Evolutionary conservation across 257 asterid genomes (phyloP), one percentile per base, ranked within the genome.

Genomic region (Solanum arcanum): DNA sequence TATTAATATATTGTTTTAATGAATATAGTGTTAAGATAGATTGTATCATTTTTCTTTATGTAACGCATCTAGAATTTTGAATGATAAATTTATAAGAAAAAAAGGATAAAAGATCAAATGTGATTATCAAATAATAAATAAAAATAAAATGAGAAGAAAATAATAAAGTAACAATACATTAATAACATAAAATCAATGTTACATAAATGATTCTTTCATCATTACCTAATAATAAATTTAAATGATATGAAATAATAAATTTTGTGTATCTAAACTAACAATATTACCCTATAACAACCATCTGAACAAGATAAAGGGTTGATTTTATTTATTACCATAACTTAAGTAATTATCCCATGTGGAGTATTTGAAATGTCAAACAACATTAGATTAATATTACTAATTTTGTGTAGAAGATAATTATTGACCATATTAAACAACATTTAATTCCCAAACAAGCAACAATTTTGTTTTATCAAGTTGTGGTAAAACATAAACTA

Each of bases 391-490:
- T 25, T 62, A 62, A 62, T 11, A 23, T 31, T n/a, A 62, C 15
- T 62, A 21, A 37, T 37, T 60, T 23, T 60, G 29, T 60, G 69
- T 60, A 60, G 5, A 62, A 23, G 70, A 62, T 23, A 9, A 23
- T 11, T 23, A 62, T n/a, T 62, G 70, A 62, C 70, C 70, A 62
- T 25, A 62, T 62, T n/a, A 62, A 62, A 62, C 31, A 62, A 23
- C 70, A 60, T 23, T 62, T 66, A 66, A 77, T 47, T 78, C n/a
- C 83, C 83, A 42, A 42, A 56, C 37, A 78, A 37, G 66, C 84
- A 78, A 60, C 84, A 75, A 23, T 56, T 56, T 3, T 39, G 33
- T n/a, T 75, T 75, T 41, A 41, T 56, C 21, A 18, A 18, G 8
- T 56, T 56, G 64, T 56, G n/a, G 25, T 56, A 56, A 56, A 1